Percentiles rank a stretch among this genome's conserved stretches.
phyloP scores from a whole-genome alignment of 257 asterid genomes.

The Primulina huaijiensis region DNA sequence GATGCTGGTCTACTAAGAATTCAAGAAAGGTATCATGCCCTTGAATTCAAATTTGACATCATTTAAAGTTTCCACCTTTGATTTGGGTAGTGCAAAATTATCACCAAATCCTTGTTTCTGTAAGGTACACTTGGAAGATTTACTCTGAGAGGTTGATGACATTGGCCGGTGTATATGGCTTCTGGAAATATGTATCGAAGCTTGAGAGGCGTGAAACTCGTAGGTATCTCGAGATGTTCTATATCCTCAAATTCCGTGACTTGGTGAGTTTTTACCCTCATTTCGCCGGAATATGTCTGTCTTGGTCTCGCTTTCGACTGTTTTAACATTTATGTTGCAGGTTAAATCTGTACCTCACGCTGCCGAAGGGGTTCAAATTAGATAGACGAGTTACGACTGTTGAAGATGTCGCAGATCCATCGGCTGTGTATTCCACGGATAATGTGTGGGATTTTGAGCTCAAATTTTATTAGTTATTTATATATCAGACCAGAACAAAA shows the following conservation, averaged over 20 bases:
- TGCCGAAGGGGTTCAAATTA: slow-evolving; percentile 46
- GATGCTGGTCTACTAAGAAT: slow-evolving; percentile 55
- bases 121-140: slow-evolving; percentile 89
- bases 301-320: neutral
- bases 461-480: too few species aligned
- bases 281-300: slow-evolving; percentile 31
- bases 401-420: neutral
- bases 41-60: neutral
- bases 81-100: neutral
- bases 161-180: slow-evolving; percentile 87
- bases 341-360: slow-evolving; percentile 71
- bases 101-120: neutral
- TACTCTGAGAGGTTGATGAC: slow-evolving; percentile 96
- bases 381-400: neutral
- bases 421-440: neutral
- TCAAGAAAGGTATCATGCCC: slow-evolving; percentile 46
- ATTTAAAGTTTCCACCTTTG: neutral
- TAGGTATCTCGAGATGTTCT: slow-evolving; percentile 94
- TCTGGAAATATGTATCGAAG: slow-evolving; percentile 90
- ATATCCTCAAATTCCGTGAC: slow-evolving; percentile 86
- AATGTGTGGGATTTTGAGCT: too few species aligned
- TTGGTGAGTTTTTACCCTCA: slow-evolving; percentile 45
- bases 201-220: slow-evolving; percentile 89
- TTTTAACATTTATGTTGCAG: slow-evolving; percentile 29
- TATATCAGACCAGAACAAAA: too few species aligned